Conservation (phyloP, 805 yeast species). For the Myxozyma neotropica region DNA sequence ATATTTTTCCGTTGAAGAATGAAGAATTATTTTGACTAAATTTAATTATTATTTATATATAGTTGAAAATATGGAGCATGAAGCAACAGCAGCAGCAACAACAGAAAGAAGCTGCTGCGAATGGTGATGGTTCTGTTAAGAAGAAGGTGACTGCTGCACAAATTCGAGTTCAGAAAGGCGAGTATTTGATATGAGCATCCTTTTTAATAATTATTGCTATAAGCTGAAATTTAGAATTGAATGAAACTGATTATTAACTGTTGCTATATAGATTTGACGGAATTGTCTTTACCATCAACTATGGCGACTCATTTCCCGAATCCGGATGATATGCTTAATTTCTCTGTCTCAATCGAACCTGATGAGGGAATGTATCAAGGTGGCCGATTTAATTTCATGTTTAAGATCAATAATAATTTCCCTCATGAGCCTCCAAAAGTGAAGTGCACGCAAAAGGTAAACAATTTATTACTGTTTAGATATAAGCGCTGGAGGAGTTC, state of each 20-base stretch:
- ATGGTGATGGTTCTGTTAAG: constrained; percentile 36
- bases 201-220: too few species aligned
- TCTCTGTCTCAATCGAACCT: constrained; percentile 61
- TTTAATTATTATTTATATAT: neutral
- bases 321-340: constrained; percentile 61
- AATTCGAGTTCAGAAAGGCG: constrained; percentile 65
- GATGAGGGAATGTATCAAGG: constrained; percentile 69
- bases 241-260: neutral
- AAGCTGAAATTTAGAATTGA: neutral
- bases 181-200: too few species aligned
- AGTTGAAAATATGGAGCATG: constrained; percentile 62
- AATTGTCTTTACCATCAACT: constrained; percentile 62
- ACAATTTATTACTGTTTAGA: neutral
- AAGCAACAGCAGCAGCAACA: constrained; percentile 59
- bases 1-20: neutral
- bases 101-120: constrained; percentile 41
- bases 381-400: constrained; percentile 73
- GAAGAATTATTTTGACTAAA: neutral
- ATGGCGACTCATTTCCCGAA: constrained; percentile 56
- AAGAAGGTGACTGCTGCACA: constrained; percentile 62
- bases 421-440: constrained; percentile 95
- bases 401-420: constrained; percentile 67
- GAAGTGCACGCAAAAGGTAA: constrained; percentile 40
- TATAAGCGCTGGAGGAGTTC: neutral
- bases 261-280: constrained; percentile 57